Evolutionary conservation across 768 basidiomycete species (phyloP).

Genomic region (Mycena vulgaris): DNA sequence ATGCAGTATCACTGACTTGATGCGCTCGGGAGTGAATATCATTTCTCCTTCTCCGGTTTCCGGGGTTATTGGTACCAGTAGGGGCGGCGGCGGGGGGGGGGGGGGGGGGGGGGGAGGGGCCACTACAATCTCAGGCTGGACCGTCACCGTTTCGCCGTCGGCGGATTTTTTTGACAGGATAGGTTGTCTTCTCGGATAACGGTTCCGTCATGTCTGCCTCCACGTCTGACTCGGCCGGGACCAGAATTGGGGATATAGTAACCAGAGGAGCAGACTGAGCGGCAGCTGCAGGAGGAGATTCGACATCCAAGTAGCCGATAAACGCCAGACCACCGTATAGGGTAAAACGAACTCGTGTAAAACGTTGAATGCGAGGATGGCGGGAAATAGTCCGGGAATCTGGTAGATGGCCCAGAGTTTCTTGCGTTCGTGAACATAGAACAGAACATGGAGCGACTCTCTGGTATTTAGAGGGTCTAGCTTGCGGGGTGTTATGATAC

Average conservation of each 20-base stretch:
- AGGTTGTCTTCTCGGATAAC: neutral
- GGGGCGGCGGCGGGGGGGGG: too few relatives aligned
- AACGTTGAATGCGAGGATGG: constrained; percentile 60
- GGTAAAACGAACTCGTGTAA: constrained; percentile 49
- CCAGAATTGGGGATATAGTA: neutral
- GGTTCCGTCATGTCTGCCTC: neutral
- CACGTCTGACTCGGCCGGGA: neutral
- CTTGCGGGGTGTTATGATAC: constrained; percentile 71
- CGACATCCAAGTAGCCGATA: neutral
- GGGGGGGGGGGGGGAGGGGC: too few relatives aligned
- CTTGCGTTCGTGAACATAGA: constrained; percentile 73
- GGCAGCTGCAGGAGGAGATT: neutral
- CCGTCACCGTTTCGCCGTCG: neutral
- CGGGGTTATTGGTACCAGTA: too few relatives aligned
- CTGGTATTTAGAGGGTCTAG: constrained; percentile 63
- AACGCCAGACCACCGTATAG: constrained; percentile 10
- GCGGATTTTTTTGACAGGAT: constrained; percentile 8
- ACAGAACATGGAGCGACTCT: constrained; percentile 64
- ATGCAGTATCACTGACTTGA: too few relatives aligned
- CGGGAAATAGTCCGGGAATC: constrained; percentile 67
- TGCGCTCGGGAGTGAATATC: too few relatives aligned
- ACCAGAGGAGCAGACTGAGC: neutral
- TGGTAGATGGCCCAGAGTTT: constrained; percentile 69
- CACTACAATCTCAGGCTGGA: neutral
- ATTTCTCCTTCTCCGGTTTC: too few relatives aligned